Evolutionary conservation across 1,284 basidiomycete genomes (phyloP).

Genomic region (Takashimella koratensis): DNA sequence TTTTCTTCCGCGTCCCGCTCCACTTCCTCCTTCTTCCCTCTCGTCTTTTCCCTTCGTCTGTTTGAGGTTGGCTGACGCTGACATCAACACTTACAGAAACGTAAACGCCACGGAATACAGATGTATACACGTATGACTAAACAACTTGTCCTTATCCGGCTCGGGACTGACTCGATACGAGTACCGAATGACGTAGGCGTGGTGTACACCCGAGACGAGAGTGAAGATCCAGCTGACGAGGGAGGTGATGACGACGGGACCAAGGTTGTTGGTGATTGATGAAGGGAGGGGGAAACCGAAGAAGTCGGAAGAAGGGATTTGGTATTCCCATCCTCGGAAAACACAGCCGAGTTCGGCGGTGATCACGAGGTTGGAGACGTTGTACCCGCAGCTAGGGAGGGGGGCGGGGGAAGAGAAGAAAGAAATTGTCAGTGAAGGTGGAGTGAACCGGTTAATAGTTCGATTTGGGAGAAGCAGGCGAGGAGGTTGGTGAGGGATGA

Average conservation of each 20-base stretch:
- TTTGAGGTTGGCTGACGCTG: too few species aligned
- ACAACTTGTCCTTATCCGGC: slow-evolving; percentile 36
- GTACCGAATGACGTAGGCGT: slow-evolving; percentile 37
- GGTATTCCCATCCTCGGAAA: slow-evolving; percentile 30
- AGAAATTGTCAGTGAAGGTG: too few species aligned
- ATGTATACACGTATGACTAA: slow-evolving; percentile 27
- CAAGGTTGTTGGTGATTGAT: slow-evolving; percentile 26
- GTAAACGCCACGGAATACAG: slow-evolving; percentile 28
- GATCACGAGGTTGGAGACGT: slow-evolving; percentile 32
- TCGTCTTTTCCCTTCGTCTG: too few species aligned
- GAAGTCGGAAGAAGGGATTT: slow-evolving; percentile 28
- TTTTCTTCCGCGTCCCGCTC: too few species aligned
- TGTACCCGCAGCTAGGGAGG: slow-evolving; percentile 33
- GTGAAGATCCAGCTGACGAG: slow-evolving; percentile 23
- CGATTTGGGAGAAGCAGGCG: background rate
- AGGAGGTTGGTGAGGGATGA: background rate
- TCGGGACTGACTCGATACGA: slow-evolving; percentile 23
- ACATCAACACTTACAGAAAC: slow-evolving; percentile 23
- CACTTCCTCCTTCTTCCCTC: too few species aligned
- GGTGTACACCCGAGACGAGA: slow-evolving; percentile 22
- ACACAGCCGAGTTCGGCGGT: slow-evolving; percentile 32
- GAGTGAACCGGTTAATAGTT: background rate
- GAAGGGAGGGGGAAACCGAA: slow-evolving; percentile 35
- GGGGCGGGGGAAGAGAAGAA: background rate
- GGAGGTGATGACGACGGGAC: slow-evolving; percentile 24